Evolutionary conservation across 192 early-diverging fungal genomes (phyloP).

Genomic region (Mortierella hygrophila): DNA sequence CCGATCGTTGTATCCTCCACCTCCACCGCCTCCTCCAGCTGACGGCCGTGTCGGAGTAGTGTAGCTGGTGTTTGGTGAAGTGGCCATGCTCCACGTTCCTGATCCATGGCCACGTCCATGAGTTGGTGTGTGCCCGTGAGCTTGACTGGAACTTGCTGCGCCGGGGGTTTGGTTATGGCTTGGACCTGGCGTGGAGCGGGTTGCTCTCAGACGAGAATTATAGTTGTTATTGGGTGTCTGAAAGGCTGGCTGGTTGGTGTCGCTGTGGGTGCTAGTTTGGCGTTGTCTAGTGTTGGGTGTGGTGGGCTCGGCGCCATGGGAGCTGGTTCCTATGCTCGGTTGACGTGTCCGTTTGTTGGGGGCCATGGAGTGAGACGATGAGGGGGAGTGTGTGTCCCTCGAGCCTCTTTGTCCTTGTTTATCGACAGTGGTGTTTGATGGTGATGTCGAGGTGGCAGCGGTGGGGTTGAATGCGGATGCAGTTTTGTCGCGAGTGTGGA

Average conservation of each 20-base stretch:
- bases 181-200: constrained; percentile 1
- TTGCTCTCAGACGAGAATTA: constrained; percentile 5
- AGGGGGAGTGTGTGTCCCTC: not conserved
- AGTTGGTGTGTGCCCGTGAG: not conserved
- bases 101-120: not conserved
- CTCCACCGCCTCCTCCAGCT: not conserved
- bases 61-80: constrained; percentile 28
- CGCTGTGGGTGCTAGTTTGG: not conserved
- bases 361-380: not conserved
- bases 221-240: constrained; percentile 14
- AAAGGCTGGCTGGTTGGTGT: not conserved
- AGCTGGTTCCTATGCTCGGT: not conserved
- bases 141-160: not conserved
- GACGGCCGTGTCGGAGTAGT: constrained; percentile 33
- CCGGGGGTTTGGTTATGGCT: not conserved
- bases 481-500: not conserved
- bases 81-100: constrained; percentile 4
- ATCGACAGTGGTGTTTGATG: not conserved
- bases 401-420: not conserved
- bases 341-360: constrained; percentile 2
- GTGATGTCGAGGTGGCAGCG: not conserved
- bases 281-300: constrained; percentile 1
- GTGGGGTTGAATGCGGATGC: not conserved
- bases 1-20: constrained; percentile 10
- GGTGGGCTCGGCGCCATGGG: not conserved